phyloP scores from a whole-genome alignment of 257 asterid species.

The Marsdenia floribunda region DNA sequence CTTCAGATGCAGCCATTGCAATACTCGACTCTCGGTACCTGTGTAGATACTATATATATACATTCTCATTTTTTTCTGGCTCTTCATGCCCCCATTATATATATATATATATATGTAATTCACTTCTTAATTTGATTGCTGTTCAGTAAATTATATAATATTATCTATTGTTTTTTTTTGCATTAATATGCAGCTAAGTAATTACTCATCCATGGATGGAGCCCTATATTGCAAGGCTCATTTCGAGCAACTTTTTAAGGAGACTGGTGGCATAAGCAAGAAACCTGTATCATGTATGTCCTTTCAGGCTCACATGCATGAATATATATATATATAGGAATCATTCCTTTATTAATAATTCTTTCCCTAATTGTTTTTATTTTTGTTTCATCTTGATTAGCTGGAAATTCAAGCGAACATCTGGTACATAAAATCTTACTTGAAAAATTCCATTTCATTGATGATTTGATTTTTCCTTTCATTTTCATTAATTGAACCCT shows the following conservation, averaged over 20 bases:
- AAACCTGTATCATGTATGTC: constrained; percentile 42
- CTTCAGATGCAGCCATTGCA: constrained; percentile 69
- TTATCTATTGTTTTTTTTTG: not conserved
- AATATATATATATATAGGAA: not conserved
- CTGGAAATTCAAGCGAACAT: constrained; percentile 21
- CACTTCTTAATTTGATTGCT: too few species aligned
- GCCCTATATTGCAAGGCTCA: constrained; percentile 77
- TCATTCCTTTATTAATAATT: too few species aligned
- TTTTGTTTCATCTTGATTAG: constrained; percentile 14
- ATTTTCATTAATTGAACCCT: too few species aligned
- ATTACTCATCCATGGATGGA: constrained; percentile 79
- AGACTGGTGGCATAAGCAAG: constrained; percentile 64
- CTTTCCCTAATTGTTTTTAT: not conserved
- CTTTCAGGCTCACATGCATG: not conserved
- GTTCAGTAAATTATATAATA: too few species aligned
- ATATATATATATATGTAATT: too few species aligned
- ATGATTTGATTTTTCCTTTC: not conserved
- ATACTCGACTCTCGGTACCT: constrained; percentile 73
- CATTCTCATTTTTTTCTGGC: not conserved
- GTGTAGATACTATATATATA: not conserved
- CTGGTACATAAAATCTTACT: constrained; percentile 16
- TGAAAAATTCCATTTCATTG: not conserved
- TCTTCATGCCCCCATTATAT: not conserved
- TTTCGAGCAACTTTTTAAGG: constrained; percentile 75
- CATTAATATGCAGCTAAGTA: constrained; percentile 65